Base-by-base conservation (phyloP, 768 basidiomycete species). In the Coprinellus micaceus region DNA sequence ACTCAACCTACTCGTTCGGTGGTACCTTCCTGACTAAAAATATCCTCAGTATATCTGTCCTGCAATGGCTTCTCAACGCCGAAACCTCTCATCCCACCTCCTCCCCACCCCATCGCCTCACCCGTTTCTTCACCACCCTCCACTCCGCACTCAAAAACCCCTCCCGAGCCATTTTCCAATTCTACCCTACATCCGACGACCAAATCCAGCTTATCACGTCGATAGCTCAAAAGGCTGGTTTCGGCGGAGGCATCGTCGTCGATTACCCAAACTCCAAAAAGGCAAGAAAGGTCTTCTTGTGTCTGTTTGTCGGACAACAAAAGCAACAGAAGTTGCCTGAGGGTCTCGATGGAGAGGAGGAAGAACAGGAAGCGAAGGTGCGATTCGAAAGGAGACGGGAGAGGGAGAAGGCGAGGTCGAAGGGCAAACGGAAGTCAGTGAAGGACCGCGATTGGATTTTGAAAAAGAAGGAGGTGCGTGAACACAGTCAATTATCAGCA, bases 251-350 rank as follows among this genome's bases (percentile, higher is more conserved):
- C 58, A 72, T 99, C 33, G 89, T 98, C 22, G 91, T 99, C 37
- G 97, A 99, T 73, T 99, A 94, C 68, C 95, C 96, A 1, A 97
- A 98, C 72, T 95, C 93, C 0, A 91, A 90, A 64, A 99, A 95
- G 71, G 96, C 94, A 21, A 84, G 82, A 65, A 99, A 98, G 72
- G 88, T 98, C 56, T 99, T 94, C 69, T 66, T 99, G 57, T 95
- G 94, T 67, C 74, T 99, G 54, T 91, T 91, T 69, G 91, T 97
- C 3, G 97, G 96, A 28, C 80, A 85, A 17, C 89, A 88, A 11
- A 85, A 82, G 12, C 70, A 74, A 39, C 77, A 77, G 25, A 80
- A 81, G 64, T 66, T 96, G 12, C 95, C 93, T 13, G 73, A 83
- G 59, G 94, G 88, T 2, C 70, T 97, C 40, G 83, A 91, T 62